Percentiles rank a stretch among this genome's conserved stretches.
These are phyloP conservation scores for Malus domestica DNA, from an alignment of 306 rosid genomes.

Conservation along the genomic window ASM211411v1 NC_041804.1:10772001-10772500, in stretches of 20 bases:
- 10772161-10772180: background rate
- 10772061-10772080: background rate
- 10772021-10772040: background rate
- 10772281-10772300: constrained; percentile 37
- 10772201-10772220: constrained; percentile 38
- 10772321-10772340: constrained; percentile 23
- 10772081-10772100: background rate
- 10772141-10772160: background rate
- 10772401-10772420: background rate
- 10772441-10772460: background rate
- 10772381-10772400: background rate
- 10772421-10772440: background rate
- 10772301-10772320: constrained; percentile 49
- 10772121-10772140: background rate
- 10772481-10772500: background rate
- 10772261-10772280: constrained; percentile 57
- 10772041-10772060: background rate
- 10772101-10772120: background rate
- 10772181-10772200: constrained; percentile 14
- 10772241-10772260: constrained; percentile 82
- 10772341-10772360: constrained; percentile 2
- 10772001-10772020: background rate
- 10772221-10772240: constrained; percentile 51
- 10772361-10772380: background rate
- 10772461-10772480: background rate